A percentile compares a stretch with the other conserved stretches of the same genome.
Evolutionary conservation across 768 basidiomycete species (phyloP).

Genomic region (Mycena maculata): DNA sequence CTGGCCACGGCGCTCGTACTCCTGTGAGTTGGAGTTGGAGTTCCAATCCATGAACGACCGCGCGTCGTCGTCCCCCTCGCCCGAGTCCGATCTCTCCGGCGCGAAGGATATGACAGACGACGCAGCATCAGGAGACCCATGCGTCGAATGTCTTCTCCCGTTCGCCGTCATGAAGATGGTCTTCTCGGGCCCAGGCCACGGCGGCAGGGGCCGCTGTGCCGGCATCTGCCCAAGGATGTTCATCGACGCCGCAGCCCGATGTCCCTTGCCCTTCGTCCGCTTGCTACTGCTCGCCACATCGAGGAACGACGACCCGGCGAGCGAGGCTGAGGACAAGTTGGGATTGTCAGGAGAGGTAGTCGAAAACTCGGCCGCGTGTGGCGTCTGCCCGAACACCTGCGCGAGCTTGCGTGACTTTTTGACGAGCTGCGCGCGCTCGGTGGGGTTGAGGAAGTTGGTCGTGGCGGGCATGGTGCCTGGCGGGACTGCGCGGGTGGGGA

Average conservation of each 20-base stretch:
- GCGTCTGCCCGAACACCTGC: constrained; percentile 82
- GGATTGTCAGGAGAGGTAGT: constrained; percentile 34
- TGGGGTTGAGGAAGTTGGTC: constrained; percentile 71
- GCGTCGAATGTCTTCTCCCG: constrained; percentile 55
- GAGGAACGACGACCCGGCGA: constrained; percentile 34
- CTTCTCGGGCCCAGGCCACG: constrained; percentile 49
- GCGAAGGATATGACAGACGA: too few relatives aligned
- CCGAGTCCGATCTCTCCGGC: background rate
- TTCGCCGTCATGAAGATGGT: constrained; percentile 40
- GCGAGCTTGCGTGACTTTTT: constrained; percentile 81
- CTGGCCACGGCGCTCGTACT: too few relatives aligned
- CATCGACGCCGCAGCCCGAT: constrained; percentile 45
- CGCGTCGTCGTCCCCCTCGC: constrained; percentile 26
- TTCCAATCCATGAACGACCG: constrained; percentile 62
- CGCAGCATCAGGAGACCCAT: constrained; percentile 33
- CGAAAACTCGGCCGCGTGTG: constrained; percentile 56
- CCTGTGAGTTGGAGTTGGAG: background rate
- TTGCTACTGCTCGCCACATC: constrained; percentile 28
- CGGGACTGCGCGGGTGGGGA: constrained; percentile 27
- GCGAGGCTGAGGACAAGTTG: too few relatives aligned
- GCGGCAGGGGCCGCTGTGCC: constrained; percentile 22
- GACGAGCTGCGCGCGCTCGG: constrained; percentile 78
- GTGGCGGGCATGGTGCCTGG: constrained; percentile 63
- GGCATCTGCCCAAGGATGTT: constrained; percentile 40
- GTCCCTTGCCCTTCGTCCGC: constrained; percentile 1